Percentiles rank a stretch among this genome's conserved stretches.
Evolutionary conservation across 805 yeast genomes (phyloP).

Genomic region (Candida stauntonica): DNA sequence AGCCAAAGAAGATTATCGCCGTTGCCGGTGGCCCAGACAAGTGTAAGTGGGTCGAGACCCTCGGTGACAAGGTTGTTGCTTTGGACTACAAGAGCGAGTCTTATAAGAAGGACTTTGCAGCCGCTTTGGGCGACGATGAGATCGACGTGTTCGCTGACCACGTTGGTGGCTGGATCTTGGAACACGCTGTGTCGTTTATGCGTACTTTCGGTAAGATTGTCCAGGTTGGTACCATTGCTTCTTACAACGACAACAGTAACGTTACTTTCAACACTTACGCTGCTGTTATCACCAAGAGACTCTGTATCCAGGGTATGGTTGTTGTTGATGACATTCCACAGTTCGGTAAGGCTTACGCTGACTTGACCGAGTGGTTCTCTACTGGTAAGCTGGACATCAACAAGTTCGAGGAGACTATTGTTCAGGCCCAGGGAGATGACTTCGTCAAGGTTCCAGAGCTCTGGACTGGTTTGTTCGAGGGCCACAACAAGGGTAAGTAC

Average conservation of each 20-base stretch:
- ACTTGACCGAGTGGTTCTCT: slow-evolving; percentile 34
- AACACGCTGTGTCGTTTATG: slow-evolving; percentile 33
- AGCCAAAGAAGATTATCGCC: slow-evolving; percentile 54
- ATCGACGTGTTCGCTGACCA: slow-evolving; percentile 55
- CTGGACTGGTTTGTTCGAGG: slow-evolving; percentile 44
- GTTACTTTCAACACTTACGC: slow-evolving; percentile 36
- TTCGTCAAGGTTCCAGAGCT: slow-evolving; percentile 41
- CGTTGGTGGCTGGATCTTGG: slow-evolving; percentile 60
- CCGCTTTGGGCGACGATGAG: slow-evolving; percentile 42
- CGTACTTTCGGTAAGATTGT: slow-evolving; percentile 42
- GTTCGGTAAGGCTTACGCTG: slow-evolving; percentile 35
- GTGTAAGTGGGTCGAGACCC: slow-evolving; percentile 45
- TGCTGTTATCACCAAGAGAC: slow-evolving; percentile 44
- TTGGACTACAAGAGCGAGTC: slow-evolving; percentile 48
- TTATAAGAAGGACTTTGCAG: slow-evolving; percentile 33
- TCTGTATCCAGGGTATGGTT: slow-evolving; percentile 50
- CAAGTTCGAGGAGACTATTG: slow-evolving; percentile 35
- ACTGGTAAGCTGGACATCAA: slow-evolving; percentile 38
- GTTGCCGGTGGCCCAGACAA: slow-evolving; percentile 59
- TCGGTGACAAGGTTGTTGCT: slow-evolving; percentile 48
- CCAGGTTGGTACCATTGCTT: slow-evolving; percentile 63
- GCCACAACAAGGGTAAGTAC: slow-evolving; percentile 47
- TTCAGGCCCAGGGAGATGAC: slow-evolving; percentile 37
- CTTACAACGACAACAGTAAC: slow-evolving; percentile 40
- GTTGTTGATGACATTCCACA: slow-evolving; percentile 39